Conservation (phyloP, 352 stramenopile species). For the Halophytophthora batemanensis region DNA sequence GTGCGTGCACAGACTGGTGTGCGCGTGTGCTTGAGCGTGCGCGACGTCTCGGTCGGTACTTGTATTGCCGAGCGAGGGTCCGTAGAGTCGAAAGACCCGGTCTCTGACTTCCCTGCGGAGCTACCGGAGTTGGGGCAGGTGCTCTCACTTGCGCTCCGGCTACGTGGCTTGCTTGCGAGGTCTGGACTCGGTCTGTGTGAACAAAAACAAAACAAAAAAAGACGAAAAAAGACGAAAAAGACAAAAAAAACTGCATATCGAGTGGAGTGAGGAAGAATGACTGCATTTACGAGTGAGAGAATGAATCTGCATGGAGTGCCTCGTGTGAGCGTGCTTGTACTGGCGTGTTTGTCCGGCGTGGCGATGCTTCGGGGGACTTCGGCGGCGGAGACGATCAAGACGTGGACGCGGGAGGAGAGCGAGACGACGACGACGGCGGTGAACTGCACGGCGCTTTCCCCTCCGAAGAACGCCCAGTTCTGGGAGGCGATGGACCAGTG, state of each 20-base stretch:
- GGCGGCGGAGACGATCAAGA: conserved; percentile 15
- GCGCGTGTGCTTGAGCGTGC: too few species aligned
- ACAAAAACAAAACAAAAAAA: conserved; percentile 9
- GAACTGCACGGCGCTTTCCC: conserved; percentile 57
- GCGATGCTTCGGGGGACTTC: conserved; percentile 20
- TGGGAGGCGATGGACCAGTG: conserved; percentile 74
- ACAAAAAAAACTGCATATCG: conserved; percentile 9
- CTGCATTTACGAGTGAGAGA: conserved; percentile 4
- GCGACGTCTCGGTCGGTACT: too few species aligned
- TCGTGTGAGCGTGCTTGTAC: conserved; percentile 6
- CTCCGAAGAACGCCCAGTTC: conserved; percentile 44
- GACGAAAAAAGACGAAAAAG: conserved; percentile 14
- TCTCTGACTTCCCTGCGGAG: too few species aligned
- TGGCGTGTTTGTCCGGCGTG: conserved; percentile 14
- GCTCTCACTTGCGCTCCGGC: too few species aligned
- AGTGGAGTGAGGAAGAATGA: conserved; percentile 8
- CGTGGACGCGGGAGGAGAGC: conserved; percentile 23
- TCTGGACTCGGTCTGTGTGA: conserved; percentile 1
- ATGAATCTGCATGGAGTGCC: conserved; percentile 9
- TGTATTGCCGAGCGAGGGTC: too few species aligned
- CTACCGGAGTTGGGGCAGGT: too few species aligned
- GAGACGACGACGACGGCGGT: conserved; percentile 9
- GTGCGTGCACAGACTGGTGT: too few species aligned
- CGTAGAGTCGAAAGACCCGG: too few species aligned
- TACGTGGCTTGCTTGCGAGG: not conserved